Percentiles rank a stretch among this genome's conserved stretches.
phyloP scores from a whole-genome alignment of 2,329 filamentous ascomycete genomes.

The Sclerotinia nivalis region DNA sequence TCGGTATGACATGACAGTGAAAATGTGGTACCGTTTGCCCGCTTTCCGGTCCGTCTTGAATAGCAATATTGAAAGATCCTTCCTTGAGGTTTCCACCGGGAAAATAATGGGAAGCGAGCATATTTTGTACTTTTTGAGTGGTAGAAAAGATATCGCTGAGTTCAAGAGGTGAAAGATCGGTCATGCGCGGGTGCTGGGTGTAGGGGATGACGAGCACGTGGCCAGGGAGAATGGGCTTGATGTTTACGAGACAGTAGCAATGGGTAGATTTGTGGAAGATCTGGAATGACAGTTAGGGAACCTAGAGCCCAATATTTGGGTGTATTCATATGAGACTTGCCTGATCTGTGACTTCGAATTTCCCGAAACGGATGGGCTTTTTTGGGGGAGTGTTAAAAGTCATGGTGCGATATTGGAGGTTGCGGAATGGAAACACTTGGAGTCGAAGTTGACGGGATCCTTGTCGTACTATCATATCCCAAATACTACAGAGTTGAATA shows the following conservation, averaged over 20 bases:
- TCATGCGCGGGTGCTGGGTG: conserved; percentile 66
- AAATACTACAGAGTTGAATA: not conserved
- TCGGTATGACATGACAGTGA: conserved; percentile 88
- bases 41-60: conserved; percentile 89
- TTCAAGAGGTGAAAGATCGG: conserved; percentile 38
- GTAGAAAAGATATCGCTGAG: conserved; percentile 79
- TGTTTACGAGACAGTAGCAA: conserved; percentile 88
- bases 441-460: not conserved
- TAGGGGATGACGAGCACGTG: conserved; percentile 89
- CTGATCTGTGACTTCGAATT: conserved; percentile 74
- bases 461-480: not conserved
- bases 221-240: conserved; percentile 90
- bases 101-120: conserved; percentile 65
- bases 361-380: conserved; percentile 65
- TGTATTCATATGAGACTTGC: conserved; percentile 45
- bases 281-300: conserved; percentile 47
- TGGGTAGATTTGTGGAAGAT: conserved; percentile 82
- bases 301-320: not conserved
- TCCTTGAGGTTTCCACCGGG: conserved; percentile 58
- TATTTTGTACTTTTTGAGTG: conserved; percentile 77
- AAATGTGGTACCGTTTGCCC: conserved; percentile 94
- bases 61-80: conserved; percentile 84
- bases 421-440: not conserved
- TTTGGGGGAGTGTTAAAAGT: conserved; percentile 26
- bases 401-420: conserved; percentile 7